Percentiles rank a stretch among this genome's conserved stretches.
These are phyloP conservation scores for Apiospora rasikravindrae DNA, from an alignment of 2,329 filamentous ascomycete species.

Conservation along the genomic window DNA sequence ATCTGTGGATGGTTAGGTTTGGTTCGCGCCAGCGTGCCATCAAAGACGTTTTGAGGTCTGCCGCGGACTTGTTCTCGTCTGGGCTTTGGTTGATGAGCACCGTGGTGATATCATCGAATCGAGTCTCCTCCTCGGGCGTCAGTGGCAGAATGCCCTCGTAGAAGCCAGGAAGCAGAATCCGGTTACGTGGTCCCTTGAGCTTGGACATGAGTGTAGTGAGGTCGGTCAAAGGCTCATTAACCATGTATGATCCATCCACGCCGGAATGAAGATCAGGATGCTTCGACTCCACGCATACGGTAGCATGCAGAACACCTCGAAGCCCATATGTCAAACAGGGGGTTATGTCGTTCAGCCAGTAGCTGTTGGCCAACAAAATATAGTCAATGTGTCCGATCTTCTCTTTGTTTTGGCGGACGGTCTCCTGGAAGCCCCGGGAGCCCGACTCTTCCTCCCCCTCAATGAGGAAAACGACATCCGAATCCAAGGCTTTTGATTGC, in stretches of 20 bases:
- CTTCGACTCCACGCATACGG: slow-evolving; percentile 83
- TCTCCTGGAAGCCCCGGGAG: slow-evolving; percentile 86
- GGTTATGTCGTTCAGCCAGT: slow-evolving; percentile 96
- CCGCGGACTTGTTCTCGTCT: slow-evolving; percentile 55
- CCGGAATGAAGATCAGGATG: slow-evolving; percentile 92
- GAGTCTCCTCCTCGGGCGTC: slow-evolving; percentile 74
- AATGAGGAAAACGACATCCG: slow-evolving; percentile 91
- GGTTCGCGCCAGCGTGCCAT: slow-evolving; percentile 97
- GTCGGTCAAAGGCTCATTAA: slow-evolving; percentile 92
- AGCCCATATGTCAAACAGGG: slow-evolving; percentile 95
- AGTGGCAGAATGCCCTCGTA: slow-evolving; percentile 83
- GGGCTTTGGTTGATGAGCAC: slow-evolving; percentile 77
- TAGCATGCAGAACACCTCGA: slow-evolving; percentile 91
- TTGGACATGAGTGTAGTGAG: slow-evolving; percentile 82
- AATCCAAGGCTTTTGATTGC: slow-evolving; percentile 80
- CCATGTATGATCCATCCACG: slow-evolving; percentile 90
- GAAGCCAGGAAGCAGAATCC: slow-evolving; percentile 84
- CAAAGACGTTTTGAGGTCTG: slow-evolving; percentile 79
- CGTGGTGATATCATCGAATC: slow-evolving; percentile 84
- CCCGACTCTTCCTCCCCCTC: slow-evolving; percentile 97
- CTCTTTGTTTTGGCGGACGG: slow-evolving; percentile 78
- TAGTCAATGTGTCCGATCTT: slow-evolving; percentile 92
- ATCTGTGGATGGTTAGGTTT: slow-evolving; percentile 89
- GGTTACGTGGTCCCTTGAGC: slow-evolving; percentile 80
- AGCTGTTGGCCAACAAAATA: slow-evolving; percentile 94